These are phyloP conservation scores for Oryza meyeriana DNA, from an alignment of 176 grass and related monocot species.

Conservation along the genomic window DNA sequence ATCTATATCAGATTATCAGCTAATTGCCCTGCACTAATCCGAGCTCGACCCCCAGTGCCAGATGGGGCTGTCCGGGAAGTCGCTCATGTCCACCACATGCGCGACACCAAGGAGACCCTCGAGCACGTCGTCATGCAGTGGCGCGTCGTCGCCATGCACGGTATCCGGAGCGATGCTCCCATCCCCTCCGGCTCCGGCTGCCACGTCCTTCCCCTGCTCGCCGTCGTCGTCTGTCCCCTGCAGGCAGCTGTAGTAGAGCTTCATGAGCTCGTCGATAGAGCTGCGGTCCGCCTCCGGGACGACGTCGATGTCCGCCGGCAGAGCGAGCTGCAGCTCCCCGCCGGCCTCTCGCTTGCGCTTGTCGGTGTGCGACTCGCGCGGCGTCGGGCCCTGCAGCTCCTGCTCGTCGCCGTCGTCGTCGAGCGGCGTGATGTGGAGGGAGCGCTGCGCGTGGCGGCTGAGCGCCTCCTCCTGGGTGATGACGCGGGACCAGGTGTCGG, in stretches of 20 bases:
- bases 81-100: conserved; percentile 22
- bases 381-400: not conserved
- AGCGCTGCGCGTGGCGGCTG: not conserved
- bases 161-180: too few species aligned
- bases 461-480: conserved; percentile 54
- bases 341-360: conserved; percentile 37
- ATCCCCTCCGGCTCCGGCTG: not conserved
- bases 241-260: conserved; percentile 26
- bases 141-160: not conserved
- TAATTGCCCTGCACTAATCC: not conserved
- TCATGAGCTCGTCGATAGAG: conserved; percentile 39
- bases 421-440: conserved; percentile 20
- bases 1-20: not conserved
- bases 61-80: conserved; percentile 29
- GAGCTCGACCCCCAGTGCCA: conserved; percentile 21
- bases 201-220: not conserved
- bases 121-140: conserved; percentile 5
- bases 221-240: not conserved
- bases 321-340: conserved; percentile 7
- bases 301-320: not conserved
- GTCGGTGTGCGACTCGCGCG: not conserved
- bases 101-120: not conserved
- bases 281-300: not conserved
- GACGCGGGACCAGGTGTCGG: conserved; percentile 57
- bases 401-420: not conserved